Evolutionary conservation across 1,139 yeast genomes (phyloP).

Genomic region (Arxiozyma bovina): DNA sequence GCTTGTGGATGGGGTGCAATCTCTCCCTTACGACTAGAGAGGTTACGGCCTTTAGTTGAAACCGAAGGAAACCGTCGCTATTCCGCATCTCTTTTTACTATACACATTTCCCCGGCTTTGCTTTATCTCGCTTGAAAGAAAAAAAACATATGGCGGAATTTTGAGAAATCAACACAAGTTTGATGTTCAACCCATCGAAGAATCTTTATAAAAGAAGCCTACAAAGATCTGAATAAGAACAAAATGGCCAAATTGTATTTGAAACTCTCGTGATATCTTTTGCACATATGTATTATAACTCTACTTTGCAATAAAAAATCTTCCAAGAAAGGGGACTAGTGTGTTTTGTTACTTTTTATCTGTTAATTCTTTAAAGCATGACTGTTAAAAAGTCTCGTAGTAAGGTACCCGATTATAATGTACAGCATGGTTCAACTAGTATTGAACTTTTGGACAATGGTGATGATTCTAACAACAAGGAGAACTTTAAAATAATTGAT

Average conservation of each 20-base stretch:
- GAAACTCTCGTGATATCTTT: neutral
- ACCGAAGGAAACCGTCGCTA: neutral
- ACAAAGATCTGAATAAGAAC: too few species aligned
- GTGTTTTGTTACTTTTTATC: too few species aligned
- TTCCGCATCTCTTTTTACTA: neutral
- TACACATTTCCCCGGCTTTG: too few species aligned
- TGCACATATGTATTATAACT: too few species aligned
- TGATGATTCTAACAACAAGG: neutral
- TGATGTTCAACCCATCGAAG: neutral
- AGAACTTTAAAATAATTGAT: neutral
- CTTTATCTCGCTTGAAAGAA: too few species aligned
- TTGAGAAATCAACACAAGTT: too few species aligned
- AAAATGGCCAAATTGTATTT: neutral
- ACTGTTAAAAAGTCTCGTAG: neutral
- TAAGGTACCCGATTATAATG: neutral
- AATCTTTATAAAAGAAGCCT: too few species aligned
- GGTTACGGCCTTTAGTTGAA: too few species aligned
- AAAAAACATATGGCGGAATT: too few species aligned
- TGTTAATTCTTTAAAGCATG: neutral
- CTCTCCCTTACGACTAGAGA: too few species aligned
- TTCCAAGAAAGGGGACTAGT: neutral
- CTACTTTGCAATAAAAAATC: too few species aligned
- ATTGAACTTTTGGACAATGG: neutral
- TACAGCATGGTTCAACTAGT: neutral
- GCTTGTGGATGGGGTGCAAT: too few species aligned